Base-by-base conservation (phyloP, 495 filamentous ascomycete genomes). In the Letharia lupina region DNA sequence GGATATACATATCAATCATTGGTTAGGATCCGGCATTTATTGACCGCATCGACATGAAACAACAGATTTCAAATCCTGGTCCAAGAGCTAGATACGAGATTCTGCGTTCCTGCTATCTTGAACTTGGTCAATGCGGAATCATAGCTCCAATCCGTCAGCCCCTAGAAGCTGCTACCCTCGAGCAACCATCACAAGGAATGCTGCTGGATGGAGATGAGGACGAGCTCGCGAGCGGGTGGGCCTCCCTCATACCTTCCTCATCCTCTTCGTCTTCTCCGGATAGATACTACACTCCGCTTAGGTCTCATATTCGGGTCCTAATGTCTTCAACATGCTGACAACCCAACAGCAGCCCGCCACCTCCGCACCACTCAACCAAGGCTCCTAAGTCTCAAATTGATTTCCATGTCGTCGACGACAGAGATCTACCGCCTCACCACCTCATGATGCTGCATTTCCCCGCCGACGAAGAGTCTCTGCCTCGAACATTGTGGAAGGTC, bases 1-100 rank as follows among this genome's bases (percentile, higher is more conserved):
- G 15, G 12, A 31, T 54, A 31, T 6, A 33, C 4, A 35, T 20
- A 35, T 18, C 31, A 35, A 56, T 35, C 16, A 18, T 35, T 35
- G 11, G 5, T 20, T 59, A 76, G 74, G 74, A 86, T 64, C 60
- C 70, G 31, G 83, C 83, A 10, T 85, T 86, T 66, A 72, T 85
- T n/a, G 83, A 86, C 66, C 77, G 83, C 4, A 76, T 79, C 50
- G 80, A 83, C 66, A 75, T 83, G 60, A 82, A 81, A 64, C 78
- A 84, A 57, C 72, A 74, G 58, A 75, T 85, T 60, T 76, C 77
- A 23, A 66, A 70, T 10, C 76, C 83, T 40, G 69, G 69, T 37
- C 61, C 68, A 1, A 66, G 67, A 39, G 76, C 76, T 28, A 74
- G 77, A 42, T 86, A 85, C 70, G 77, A 76, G 42, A 85, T 86